These are phyloP conservation scores for Luffa acutangula DNA, from an alignment of 306 rosid species.

Conservation along the genomic window DNA sequence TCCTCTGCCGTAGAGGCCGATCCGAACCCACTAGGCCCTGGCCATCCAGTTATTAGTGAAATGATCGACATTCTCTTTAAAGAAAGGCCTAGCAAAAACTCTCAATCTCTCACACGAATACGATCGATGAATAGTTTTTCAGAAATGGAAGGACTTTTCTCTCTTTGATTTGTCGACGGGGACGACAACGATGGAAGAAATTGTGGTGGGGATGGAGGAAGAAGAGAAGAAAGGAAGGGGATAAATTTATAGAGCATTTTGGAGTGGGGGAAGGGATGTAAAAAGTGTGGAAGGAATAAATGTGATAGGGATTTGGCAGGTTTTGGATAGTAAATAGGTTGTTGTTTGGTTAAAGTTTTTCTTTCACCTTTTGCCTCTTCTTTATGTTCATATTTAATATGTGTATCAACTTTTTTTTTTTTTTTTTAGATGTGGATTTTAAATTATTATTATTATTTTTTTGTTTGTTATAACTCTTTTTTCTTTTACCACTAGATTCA, in stretches of 20 bases:
- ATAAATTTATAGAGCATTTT: neutral
- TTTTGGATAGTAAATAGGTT: neutral
- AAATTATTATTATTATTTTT: too few relatives aligned
- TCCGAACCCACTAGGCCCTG: conserved; percentile 76
- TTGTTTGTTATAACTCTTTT: too few relatives aligned
- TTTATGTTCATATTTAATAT: neutral
- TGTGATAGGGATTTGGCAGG: neutral
- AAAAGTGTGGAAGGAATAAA: neutral
- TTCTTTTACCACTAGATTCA: too few relatives aligned
- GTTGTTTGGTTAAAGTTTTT: neutral
- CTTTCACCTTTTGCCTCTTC: neutral
- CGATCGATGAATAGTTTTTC: too few relatives aligned
- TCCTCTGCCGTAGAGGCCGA: conserved; percentile 84
- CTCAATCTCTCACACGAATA: too few relatives aligned
- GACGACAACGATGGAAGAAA: neutral
- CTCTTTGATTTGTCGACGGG: neutral
- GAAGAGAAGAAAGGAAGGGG: neutral
- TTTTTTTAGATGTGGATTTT: too few relatives aligned
- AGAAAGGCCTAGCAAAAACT: too few relatives aligned
- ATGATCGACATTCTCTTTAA: conserved; percentile 25
- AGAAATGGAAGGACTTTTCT: too few relatives aligned
- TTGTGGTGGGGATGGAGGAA: neutral
- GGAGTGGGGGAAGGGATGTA: neutral
- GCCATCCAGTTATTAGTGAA: conserved; percentile 53
- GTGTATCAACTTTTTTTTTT: too few relatives aligned